phyloP scores from a whole-genome alignment of 768 basidiomycete genomes.

The Termitomyces bulborhizus region DNA sequence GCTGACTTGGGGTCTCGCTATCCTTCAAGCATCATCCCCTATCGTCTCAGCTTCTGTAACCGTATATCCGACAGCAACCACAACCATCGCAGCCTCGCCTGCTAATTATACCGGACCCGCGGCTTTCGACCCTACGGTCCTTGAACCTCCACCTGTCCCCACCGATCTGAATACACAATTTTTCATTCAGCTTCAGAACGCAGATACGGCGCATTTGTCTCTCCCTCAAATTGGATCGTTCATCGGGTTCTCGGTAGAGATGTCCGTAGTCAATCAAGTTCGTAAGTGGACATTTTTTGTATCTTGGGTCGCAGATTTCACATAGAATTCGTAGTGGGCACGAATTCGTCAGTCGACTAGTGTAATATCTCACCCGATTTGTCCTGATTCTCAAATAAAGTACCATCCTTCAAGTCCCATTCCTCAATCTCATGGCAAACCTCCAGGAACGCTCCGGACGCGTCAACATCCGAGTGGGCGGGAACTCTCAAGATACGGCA shows the following conservation, averaged over 20 bases:
- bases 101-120: slow-evolving; percentile 41
- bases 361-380: neutral
- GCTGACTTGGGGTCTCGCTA: slow-evolving; percentile 3
- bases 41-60: slow-evolving; percentile 21
- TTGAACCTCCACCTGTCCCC: slow-evolving; percentile 49
- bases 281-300: slow-evolving; percentile 21
- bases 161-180: slow-evolving; percentile 38
- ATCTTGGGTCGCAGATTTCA: slow-evolving; percentile 17
- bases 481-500: slow-evolving; percentile 74
- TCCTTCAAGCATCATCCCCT: slow-evolving; percentile 3
- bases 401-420: slow-evolving; percentile 47
- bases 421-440: slow-evolving; percentile 74
- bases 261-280: slow-evolving; percentile 55
- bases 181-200: slow-evolving; percentile 30
- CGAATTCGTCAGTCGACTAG: slow-evolving; percentile 5
- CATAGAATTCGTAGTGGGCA: neutral
- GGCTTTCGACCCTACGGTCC: slow-evolving; percentile 46
- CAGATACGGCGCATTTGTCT: neutral
- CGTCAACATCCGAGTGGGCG: slow-evolving; percentile 67
- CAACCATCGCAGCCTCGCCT: slow-evolving; percentile 22
- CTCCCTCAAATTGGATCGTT: slow-evolving; percentile 28
- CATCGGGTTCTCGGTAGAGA: slow-evolving; percentile 57
- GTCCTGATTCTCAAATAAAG: slow-evolving; percentile 16
- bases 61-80: slow-evolving; percentile 24
- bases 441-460: slow-evolving; percentile 58